phyloP scores from a whole-genome alignment of 2,329 filamentous ascomycete species.

The Fusarium tricinctum region DNA sequence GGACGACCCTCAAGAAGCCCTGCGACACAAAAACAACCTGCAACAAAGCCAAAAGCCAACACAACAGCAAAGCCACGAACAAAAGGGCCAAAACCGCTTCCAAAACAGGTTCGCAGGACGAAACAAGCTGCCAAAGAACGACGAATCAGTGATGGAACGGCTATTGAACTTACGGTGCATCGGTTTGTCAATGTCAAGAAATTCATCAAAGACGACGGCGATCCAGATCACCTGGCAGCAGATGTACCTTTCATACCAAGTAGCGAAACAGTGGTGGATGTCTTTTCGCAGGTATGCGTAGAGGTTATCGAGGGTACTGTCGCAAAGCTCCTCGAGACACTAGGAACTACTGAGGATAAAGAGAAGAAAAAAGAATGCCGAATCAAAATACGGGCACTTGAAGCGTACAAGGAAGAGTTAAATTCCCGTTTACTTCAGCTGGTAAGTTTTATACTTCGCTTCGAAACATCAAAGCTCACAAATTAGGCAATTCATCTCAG shows the following conservation, averaged over 20 bases:
- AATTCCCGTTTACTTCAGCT: conserved; percentile 69
- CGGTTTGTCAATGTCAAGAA: conserved; percentile 66
- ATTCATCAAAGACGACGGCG: conserved; percentile 57
- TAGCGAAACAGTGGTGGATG: conserved; percentile 73
- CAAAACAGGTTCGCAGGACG: conserved; percentile 40
- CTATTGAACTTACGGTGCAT: conserved; percentile 71
- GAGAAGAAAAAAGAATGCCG: conserved; percentile 67
- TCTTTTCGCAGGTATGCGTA: conserved; percentile 72
- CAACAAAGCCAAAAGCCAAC: conserved; percentile 43
- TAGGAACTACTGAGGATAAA: conserved; percentile 57
- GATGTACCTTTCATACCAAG: conserved; percentile 69
- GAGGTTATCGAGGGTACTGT: conserved; percentile 69
- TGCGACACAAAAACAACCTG: conserved; percentile 59
- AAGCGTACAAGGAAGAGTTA: conserved; percentile 71
- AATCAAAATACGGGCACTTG: conserved; percentile 69
- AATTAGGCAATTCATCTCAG: conserved; percentile 71
- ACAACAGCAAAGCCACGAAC: conserved; percentile 37
- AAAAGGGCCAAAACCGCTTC: conserved; percentile 40
- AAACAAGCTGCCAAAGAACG: conserved; percentile 43
- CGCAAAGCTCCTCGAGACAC: conserved; percentile 61
- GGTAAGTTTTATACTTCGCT: conserved; percentile 57
- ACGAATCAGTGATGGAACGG: conserved; percentile 46
- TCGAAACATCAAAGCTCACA: conserved; percentile 15
- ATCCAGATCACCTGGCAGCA: conserved; percentile 61
- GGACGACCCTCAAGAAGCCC: conserved; percentile 57